Evolutionary conservation across 805 yeast genomes (phyloP).

Genomic region (Wickerhamomyces strasburgensis): DNA sequence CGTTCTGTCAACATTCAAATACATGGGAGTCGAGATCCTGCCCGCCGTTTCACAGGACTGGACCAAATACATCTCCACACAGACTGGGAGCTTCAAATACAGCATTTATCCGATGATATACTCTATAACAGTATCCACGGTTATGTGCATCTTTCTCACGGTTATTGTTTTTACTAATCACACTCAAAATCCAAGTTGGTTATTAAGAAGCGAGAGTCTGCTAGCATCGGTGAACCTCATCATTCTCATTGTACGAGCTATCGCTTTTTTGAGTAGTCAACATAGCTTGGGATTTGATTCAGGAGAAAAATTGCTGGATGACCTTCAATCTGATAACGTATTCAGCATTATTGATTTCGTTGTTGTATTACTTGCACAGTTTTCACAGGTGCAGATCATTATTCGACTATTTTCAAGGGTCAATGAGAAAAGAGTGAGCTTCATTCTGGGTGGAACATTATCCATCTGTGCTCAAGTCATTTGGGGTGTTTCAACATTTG

Average conservation of each 20-base stretch:
- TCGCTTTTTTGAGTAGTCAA: conserved; percentile 42
- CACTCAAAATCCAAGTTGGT: conserved; percentile 53
- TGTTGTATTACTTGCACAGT: conserved; percentile 50
- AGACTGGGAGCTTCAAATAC: conserved; percentile 44
- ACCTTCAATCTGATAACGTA: conserved; percentile 38
- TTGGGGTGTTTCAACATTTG: conserved; percentile 64
- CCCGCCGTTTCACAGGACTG: conserved; percentile 47
- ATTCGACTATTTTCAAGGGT: conserved; percentile 64
- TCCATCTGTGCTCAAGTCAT: conserved; percentile 54
- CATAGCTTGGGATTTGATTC: conserved; percentile 34
- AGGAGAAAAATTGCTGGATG: conserved; percentile 40
- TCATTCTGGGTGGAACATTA: conserved; percentile 51
- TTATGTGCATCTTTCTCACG: conserved; percentile 58
- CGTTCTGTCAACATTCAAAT: conserved; percentile 30
- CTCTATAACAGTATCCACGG: conserved; percentile 59
- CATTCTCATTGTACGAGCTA: conserved; percentile 43
- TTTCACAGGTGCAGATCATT: conserved; percentile 67
- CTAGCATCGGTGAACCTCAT: conserved; percentile 53
- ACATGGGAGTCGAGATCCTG: conserved; percentile 27
- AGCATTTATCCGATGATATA: conserved; percentile 59
- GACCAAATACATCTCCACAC: conserved; percentile 35
- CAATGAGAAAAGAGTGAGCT: conserved; percentile 59
- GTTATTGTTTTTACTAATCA: conserved; percentile 61
- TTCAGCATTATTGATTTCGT: conserved; percentile 56
- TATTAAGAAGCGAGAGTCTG: conserved; percentile 45